Conservation (phyloP, 495 filamentous ascomycete genomes). For the Penicillium coprophilum region DNA sequence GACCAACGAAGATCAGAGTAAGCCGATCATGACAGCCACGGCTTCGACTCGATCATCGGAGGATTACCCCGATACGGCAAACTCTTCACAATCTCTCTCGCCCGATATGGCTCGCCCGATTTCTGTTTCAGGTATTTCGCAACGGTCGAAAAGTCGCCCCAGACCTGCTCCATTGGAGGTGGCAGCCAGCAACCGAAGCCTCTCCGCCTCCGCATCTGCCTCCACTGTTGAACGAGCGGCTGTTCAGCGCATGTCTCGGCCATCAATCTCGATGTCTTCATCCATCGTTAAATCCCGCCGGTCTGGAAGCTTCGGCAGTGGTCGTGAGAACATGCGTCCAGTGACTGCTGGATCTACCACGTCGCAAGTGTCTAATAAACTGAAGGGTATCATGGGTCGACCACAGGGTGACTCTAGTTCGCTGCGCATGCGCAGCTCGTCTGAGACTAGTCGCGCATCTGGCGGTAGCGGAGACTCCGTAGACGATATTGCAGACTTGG, state of each 20-base stretch:
- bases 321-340: constrained; percentile 48
- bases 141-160: constrained; percentile 29
- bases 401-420: constrained; percentile 44
- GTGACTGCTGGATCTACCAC: constrained; percentile 54
- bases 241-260: constrained; percentile 48
- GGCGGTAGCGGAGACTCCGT: constrained; percentile 38
- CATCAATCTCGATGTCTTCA: constrained; percentile 37
- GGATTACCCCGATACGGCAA: constrained; percentile 15
- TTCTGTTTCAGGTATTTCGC: constrained; percentile 39
- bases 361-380: constrained; percentile 52
- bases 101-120: constrained; percentile 22
- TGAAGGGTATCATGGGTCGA: constrained; percentile 53
- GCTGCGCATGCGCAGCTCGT: constrained; percentile 46
- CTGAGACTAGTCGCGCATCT: constrained; percentile 46
- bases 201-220: constrained; percentile 21
- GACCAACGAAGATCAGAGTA: constrained; percentile 24
- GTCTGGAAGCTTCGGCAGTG: constrained; percentile 48
- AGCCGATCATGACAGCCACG: constrained; percentile 18
- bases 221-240: constrained; percentile 45
- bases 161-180: constrained; percentile 32
- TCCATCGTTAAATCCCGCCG: constrained; percentile 35
- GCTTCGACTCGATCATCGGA: constrained; percentile 5
- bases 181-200: constrained; percentile 25
- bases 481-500: constrained; percentile 62
- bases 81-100: constrained; percentile 1